Conservation (phyloP, 495 filamentous ascomycete genomes). For the Lentithecium fluviatile region DNA sequence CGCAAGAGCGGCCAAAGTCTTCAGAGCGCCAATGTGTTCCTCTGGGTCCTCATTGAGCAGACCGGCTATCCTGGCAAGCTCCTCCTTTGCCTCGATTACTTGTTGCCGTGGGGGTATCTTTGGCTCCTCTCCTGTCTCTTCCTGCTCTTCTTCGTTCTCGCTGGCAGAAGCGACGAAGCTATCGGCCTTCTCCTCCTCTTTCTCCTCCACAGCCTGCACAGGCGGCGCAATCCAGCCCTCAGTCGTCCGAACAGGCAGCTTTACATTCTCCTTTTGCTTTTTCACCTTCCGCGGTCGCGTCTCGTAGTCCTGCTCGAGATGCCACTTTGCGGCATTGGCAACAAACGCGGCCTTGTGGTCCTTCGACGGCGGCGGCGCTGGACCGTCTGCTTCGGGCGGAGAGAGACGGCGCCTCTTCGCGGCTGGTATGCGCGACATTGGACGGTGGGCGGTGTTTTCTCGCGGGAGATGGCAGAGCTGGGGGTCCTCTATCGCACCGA, state of each 20-base stretch:
- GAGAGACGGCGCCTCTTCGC: slow-evolving; percentile 35
- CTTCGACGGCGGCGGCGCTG: slow-evolving; percentile 38
- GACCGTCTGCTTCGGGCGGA: slow-evolving; percentile 40
- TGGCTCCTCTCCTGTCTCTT: slow-evolving; percentile 53
- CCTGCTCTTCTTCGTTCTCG: slow-evolving; percentile 54
- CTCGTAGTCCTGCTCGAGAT: slow-evolving; percentile 91
- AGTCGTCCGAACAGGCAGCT: slow-evolving; percentile 80
- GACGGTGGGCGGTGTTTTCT: not conserved
- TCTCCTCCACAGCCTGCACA: slow-evolving; percentile 35
- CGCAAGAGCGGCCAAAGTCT: slow-evolving; percentile 71
- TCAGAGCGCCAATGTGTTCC: slow-evolving; percentile 73
- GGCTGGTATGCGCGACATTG: slow-evolving; percentile 33
- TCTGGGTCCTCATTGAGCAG: slow-evolving; percentile 90
- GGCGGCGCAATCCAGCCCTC: slow-evolving; percentile 65
- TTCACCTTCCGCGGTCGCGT: slow-evolving; percentile 67
- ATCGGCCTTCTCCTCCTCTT: slow-evolving; percentile 51
- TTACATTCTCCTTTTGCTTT: slow-evolving; percentile 67
- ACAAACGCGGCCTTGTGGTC: slow-evolving; percentile 41
- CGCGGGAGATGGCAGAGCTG: not conserved
- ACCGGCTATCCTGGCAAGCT: slow-evolving; percentile 77
- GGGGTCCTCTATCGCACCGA: not conserved
- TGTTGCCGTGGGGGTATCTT: slow-evolving; percentile 71
- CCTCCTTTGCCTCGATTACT: slow-evolving; percentile 82
- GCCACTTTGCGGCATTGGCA: slow-evolving; percentile 61
- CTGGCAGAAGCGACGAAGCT: slow-evolving; percentile 54